phyloP scores from a whole-genome alignment of 169 alveolate genomes.

The Perkinsus olseni region DNA sequence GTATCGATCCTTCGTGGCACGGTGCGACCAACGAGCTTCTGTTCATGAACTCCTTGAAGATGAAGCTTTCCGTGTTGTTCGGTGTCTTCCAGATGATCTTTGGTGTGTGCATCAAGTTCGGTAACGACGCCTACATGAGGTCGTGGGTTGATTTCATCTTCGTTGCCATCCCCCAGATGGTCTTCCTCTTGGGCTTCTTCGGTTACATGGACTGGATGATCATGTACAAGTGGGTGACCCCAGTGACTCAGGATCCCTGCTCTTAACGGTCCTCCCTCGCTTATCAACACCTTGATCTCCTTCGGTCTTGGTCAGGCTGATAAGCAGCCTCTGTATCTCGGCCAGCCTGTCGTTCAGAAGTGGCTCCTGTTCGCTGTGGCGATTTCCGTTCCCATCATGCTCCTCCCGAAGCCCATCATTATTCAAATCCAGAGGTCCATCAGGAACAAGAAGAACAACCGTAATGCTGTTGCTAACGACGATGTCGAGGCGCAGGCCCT shows the following conservation, averaged over 20 bases:
- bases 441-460: neutral
- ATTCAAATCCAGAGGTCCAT: neutral
- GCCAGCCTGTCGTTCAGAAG: neutral
- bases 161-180: slow-evolving; percentile 72
- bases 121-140: slow-evolving; percentile 54
- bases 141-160: slow-evolving; percentile 55
- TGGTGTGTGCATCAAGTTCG: slow-evolving; percentile 80
- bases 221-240: slow-evolving; percentile 81
- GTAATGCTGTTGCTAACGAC: neutral
- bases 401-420: slow-evolving; percentile 84
- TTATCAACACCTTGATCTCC: slow-evolving; percentile 88
- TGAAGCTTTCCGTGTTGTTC: slow-evolving; percentile 96
- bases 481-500: neutral
- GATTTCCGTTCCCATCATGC: slow-evolving; percentile 85
- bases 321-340: neutral
- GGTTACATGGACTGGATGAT: slow-evolving; percentile 78
- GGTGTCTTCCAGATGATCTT: slow-evolving; percentile 71
- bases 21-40: slow-evolving; percentile 88
- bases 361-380: slow-evolving; percentile 61
- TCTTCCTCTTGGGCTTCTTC: slow-evolving; percentile 56
- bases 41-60: slow-evolving; percentile 91
- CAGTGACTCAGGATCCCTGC: slow-evolving; percentile 9
- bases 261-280: slow-evolving; percentile 15
- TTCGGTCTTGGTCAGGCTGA: slow-evolving; percentile 33
- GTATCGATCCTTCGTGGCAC: slow-evolving; percentile 97